Evolutionary conservation across 176 grass and related monocot genomes (phyloP).

Genomic region (Carex cristatella): DNA sequence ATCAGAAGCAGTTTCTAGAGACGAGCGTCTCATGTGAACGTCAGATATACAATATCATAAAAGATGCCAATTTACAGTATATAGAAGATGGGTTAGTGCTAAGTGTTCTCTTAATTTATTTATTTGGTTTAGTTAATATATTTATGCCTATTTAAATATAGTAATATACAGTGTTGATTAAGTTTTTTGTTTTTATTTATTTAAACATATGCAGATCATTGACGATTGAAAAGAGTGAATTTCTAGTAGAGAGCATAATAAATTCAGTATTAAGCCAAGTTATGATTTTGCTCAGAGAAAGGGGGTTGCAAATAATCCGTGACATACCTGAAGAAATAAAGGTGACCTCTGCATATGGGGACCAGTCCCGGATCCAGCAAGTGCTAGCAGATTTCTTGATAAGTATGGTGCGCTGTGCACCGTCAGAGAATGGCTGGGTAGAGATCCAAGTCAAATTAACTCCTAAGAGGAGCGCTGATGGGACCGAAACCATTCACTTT

Average conservation of each 20-base stretch:
- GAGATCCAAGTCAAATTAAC: constrained; percentile 88
- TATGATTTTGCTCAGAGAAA: constrained; percentile 89
- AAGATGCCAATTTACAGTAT: constrained; percentile 65
- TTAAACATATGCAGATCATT: constrained; percentile 53
- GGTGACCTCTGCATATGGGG: constrained; percentile 60
- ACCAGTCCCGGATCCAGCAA: constrained; percentile 94
- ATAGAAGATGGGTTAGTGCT: constrained; percentile 79
- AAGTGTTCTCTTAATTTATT: not conserved
- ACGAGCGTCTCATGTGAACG: constrained; percentile 81
- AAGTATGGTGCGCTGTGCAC: constrained; percentile 73
- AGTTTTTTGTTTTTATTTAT: constrained; percentile 14
- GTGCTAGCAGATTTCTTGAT: constrained; percentile 86
- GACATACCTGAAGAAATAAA: constrained; percentile 98
- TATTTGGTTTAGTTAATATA: not conserved
- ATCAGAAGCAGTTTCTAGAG: constrained; percentile 94
- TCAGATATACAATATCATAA: constrained; percentile 85
- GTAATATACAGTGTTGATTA: constrained; percentile 13
- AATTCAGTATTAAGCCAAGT: constrained; percentile 96
- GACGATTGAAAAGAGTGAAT: constrained; percentile 76
- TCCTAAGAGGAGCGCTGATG: constrained; percentile 60
- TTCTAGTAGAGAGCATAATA: constrained; percentile 70
- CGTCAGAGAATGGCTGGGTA: constrained; percentile 75
- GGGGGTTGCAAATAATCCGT: constrained; percentile 78
- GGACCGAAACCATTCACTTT: constrained; percentile 49
- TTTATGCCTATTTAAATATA: constrained; percentile 9